Conservation (phyloP, 2,329 filamentous ascomycete genomes). For the Lasiodiplodia theobromae region DNA sequence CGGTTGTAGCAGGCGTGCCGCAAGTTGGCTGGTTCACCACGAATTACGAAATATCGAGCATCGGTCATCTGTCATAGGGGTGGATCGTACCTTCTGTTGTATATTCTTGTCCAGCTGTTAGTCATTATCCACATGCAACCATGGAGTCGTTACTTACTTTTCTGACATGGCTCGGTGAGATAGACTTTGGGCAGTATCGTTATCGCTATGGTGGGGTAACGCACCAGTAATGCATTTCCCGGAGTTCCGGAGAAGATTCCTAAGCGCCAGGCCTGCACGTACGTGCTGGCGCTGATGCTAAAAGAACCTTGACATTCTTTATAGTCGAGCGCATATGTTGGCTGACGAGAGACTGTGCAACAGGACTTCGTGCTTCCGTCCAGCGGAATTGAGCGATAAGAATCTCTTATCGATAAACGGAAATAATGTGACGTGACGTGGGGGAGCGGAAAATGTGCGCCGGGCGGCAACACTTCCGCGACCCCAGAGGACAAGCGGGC, state of each 20-base stretch:
- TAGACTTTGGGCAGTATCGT: not conserved
- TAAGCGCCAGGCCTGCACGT: no score
- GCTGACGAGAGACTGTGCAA: not conserved
- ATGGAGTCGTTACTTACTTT: not conserved
- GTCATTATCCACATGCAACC: not conserved
- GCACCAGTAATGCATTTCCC: not conserved
- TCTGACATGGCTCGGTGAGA: not conserved
- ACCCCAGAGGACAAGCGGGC: not conserved
- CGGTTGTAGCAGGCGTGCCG: not conserved
- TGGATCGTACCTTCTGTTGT: not conserved
- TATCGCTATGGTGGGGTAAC: not conserved
- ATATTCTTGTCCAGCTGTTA: not conserved
- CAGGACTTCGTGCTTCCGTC: not conserved
- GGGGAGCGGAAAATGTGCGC: constrained; percentile 8
- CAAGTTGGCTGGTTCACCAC: not conserved
- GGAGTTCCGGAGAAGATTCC: no score
- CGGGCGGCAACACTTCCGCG: constrained; percentile 10
- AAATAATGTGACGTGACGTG: no score
- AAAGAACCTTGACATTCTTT: not conserved
- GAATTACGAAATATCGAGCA: not conserved
- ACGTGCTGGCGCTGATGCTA: not conserved
- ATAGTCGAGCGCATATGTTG: not conserved
- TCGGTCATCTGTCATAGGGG: not conserved
- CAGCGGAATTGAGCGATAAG: not conserved
- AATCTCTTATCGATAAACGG: not conserved